phyloP scores from a whole-genome alignment of 2,329 filamentous ascomycete genomes.

The Ascochyta viciae-villosae region DNA sequence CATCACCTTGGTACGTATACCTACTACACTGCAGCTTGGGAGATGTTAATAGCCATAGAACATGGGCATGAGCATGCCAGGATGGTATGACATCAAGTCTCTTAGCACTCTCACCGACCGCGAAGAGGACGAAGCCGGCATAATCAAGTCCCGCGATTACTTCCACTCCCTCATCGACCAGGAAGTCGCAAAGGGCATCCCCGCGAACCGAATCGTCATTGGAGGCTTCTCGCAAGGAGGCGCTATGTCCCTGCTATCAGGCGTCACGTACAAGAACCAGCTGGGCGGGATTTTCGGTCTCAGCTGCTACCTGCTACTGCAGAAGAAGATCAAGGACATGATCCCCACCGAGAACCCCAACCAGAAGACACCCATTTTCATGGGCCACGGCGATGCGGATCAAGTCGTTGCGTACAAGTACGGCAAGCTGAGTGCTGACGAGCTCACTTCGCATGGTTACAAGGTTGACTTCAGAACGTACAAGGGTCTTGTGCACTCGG shows the following conservation, averaged over 20 bases:
- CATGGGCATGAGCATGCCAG: conserved; percentile 80
- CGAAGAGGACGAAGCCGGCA: conserved; percentile 73
- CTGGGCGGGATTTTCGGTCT: conserved; percentile 88
- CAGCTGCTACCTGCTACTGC: conserved; percentile 80
- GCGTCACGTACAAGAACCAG: conserved; percentile 75
- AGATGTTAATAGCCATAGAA: conserved; percentile 60
- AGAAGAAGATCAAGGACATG: conserved; percentile 65
- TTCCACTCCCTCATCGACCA: conserved; percentile 80
- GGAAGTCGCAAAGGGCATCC: conserved; percentile 82
- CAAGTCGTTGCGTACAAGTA: conserved; percentile 73
- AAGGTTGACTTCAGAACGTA: conserved; percentile 80
- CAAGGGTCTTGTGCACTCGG: conserved; percentile 74
- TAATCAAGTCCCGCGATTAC: conserved; percentile 75
- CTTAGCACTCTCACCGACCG: conserved; percentile 55
- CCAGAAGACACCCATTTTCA: conserved; percentile 81
- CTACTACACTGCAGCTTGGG: background rate
- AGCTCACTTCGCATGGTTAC: conserved; percentile 73
- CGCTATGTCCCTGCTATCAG: conserved; percentile 83
- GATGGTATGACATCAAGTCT: conserved; percentile 78
- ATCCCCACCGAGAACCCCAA: conserved; percentile 61
- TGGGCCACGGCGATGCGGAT: conserved; percentile 86
- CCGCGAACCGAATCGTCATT: conserved; percentile 81
- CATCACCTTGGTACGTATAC: conserved; percentile 73
- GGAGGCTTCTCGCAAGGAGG: conserved; percentile 89
- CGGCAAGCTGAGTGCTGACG: conserved; percentile 71